Conservation (phyloP, 2,329 filamentous ascomycete genomes). For the Pestalotiopsis sp. region DNA sequence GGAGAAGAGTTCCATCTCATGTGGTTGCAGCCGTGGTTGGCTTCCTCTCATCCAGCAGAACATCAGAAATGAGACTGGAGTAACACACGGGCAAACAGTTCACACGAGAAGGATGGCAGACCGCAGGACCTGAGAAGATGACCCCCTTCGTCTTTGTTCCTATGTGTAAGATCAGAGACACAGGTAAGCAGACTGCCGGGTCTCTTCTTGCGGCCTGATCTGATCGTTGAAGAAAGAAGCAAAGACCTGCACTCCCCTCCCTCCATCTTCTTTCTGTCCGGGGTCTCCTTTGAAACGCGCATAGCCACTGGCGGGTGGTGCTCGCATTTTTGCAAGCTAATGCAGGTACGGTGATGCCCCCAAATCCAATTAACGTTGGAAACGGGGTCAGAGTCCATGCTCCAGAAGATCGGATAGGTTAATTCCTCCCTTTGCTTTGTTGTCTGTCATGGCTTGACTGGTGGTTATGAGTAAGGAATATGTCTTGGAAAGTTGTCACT, state of each 20-base stretch:
- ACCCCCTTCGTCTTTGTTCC: background rate
- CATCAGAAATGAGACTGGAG: background rate
- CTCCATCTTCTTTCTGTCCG: background rate
- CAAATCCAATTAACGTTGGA: background rate
- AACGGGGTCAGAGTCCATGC: background rate
- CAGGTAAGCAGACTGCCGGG: background rate
- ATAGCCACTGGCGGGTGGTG: conserved; percentile 28
- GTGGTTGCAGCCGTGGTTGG: background rate
- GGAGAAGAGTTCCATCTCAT: background rate
- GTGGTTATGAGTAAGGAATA: background rate
- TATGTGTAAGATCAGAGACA: background rate
- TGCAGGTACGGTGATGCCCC: conserved; percentile 29
- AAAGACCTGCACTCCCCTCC: background rate
- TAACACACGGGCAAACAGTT: background rate
- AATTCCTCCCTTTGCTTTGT: background rate
- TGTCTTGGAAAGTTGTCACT: too few relatives aligned
- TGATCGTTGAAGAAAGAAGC: conserved; percentile 10
- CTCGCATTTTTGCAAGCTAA: conserved; percentile 21
- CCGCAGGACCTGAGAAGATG: background rate
- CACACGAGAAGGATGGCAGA: background rate
- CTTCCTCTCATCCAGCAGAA: background rate
- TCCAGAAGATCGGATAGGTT: background rate
- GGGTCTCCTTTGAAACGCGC: conserved; percentile 26
- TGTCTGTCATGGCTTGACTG: background rate
- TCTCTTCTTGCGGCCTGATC: conserved; percentile 5